These are phyloP conservation scores for Dendrobium officinale DNA, from an alignment of 106 monocot genomes.

Conservation along the genomic window DNA sequence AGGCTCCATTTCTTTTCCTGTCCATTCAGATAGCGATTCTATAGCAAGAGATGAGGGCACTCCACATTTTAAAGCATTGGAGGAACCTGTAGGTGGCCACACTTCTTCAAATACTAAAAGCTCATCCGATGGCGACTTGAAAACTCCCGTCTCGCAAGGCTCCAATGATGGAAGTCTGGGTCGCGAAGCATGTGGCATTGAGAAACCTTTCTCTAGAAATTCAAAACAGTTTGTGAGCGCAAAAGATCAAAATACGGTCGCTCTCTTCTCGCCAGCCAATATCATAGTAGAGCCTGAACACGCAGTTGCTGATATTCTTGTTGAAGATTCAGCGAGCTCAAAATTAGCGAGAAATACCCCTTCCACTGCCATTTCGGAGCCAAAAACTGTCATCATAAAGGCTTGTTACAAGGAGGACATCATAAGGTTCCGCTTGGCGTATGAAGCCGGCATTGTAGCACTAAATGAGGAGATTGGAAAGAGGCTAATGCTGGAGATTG, in stretches of 20 bases:
- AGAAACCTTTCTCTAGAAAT: constrained; percentile 5
- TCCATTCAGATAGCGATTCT: constrained; percentile 14
- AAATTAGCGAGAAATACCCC: constrained; percentile 42
- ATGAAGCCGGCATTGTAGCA: constrained; percentile 17
- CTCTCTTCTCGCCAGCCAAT: neutral
- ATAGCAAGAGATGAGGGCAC: constrained; percentile 2
- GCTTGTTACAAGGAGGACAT: constrained; percentile 64
- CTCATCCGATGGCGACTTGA: constrained; percentile 30
- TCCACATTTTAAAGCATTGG: constrained; percentile 9
- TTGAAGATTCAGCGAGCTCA: constrained; percentile 59
- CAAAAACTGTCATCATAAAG: constrained; percentile 35
- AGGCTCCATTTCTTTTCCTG: constrained; percentile 13
- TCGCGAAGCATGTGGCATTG: neutral
- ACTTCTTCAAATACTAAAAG: constrained; percentile 7
- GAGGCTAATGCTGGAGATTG: constrained; percentile 45
- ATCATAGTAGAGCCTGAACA: constrained; percentile 13
- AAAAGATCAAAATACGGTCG: neutral
- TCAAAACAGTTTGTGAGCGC: neutral
- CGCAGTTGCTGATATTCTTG: constrained; percentile 21
- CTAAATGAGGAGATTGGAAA: constrained; percentile 41
- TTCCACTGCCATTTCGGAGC: constrained; percentile 7
- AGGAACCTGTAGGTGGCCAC: neutral
- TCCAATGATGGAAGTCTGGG: constrained; percentile 38
- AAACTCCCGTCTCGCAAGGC: constrained; percentile 36
- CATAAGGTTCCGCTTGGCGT: constrained; percentile 44